These are phyloP conservation scores for Reutealis trisperma DNA, from an alignment of 345 rosid genomes.

Conservation along the genomic window DNA sequence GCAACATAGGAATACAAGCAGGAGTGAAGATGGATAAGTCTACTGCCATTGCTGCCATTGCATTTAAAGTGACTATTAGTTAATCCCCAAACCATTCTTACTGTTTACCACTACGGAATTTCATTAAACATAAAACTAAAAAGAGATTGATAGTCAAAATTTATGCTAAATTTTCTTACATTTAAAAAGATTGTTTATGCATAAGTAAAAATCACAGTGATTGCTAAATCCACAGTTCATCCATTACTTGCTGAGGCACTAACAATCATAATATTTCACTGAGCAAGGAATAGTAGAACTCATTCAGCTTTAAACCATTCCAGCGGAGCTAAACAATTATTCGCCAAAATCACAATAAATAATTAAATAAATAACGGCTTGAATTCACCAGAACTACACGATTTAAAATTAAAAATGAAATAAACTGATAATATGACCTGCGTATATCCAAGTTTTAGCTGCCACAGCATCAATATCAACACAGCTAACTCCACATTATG, in stretches of 20 bases:
- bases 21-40: neutral
- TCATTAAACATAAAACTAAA: too few species aligned
- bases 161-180: too few species aligned
- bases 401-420: neutral
- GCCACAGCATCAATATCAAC: constrained; percentile 68
- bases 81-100: neutral
- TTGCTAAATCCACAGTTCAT: neutral
- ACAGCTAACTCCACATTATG: constrained; percentile 25
- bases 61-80: too few species aligned
- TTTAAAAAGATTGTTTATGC: neutral
- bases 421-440: constrained; percentile 45
- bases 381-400: neutral
- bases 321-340: neutral
- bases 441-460: constrained; percentile 86
- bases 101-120: neutral
- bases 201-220: neutral
- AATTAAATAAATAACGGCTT: neutral
- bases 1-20: constrained; percentile 21
- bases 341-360: neutral
- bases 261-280: neutral
- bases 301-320: neutral
- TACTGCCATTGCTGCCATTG: too few species aligned
- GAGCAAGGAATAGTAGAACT: neutral
- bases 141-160: neutral
- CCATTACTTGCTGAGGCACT: neutral